Percentiles rank a stretch among this genome's conserved stretches.
These are phyloP conservation scores for Aphanomyces stellatus DNA, from an alignment of 352 stramenopile genomes.

Conservation along the genomic window DNA sequence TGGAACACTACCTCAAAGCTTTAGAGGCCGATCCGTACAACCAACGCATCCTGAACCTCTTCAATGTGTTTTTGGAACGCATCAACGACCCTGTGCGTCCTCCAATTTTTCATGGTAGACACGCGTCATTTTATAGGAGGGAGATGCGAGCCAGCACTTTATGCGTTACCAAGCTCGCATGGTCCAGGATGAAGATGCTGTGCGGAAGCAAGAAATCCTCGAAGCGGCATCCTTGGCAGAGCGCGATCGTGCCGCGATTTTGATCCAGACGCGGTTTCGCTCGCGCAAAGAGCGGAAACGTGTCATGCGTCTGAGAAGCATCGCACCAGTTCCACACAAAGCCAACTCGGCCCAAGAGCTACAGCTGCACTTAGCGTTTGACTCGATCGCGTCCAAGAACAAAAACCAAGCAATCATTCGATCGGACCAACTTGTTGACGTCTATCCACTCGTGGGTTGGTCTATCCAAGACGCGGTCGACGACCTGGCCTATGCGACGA, in stretches of 20 bases:
- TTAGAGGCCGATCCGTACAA: conserved; percentile 58
- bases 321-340: conserved; percentile 36
- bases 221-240: conserved; percentile 22
- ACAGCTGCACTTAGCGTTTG: conserved; percentile 33
- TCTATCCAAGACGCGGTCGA: conserved; percentile 2
- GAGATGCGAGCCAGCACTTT: conserved; percentile 54
- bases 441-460: conserved; percentile 9
- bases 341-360: conserved; percentile 43
- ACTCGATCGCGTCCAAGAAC: conserved; percentile 22
- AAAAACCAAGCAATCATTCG: neutral
- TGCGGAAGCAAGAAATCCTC: conserved; percentile 27
- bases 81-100: neutral
- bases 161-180: conserved; percentile 55
- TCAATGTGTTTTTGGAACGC: conserved; percentile 66
- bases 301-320: conserved; percentile 38
- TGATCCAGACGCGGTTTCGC: conserved; percentile 61
- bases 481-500: conserved; percentile 1
- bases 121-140: conserved; percentile 27
- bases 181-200: conserved; percentile 41
- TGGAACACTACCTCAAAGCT: conserved; percentile 53
- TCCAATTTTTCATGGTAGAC: neutral
- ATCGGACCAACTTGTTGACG: neutral
- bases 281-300: conserved; percentile 39
- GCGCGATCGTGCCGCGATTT: conserved; percentile 32
- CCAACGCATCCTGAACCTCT: conserved; percentile 49